Evolutionary conservation across 2,329 filamentous ascomycete species (phyloP).

Genomic region (Nothophoma quercina): DNA sequence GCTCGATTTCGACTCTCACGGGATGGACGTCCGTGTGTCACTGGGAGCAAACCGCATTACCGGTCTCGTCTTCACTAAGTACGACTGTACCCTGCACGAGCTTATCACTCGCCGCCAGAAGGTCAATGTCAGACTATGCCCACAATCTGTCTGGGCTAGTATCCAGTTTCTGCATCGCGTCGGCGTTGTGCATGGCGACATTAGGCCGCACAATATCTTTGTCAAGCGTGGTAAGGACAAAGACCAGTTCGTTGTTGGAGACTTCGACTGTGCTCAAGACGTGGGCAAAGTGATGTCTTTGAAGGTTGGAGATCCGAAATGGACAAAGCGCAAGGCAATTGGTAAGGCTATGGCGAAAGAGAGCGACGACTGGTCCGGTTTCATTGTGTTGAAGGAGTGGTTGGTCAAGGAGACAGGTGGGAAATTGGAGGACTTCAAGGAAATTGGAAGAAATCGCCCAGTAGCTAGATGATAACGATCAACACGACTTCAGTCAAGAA

Average conservation of each 20-base stretch:
- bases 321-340: neutral
- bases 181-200: neutral
- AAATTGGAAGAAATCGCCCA: too few species aligned
- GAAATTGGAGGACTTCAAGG: neutral
- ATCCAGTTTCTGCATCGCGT: neutral
- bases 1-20: neutral
- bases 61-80: slow-evolving; percentile 5
- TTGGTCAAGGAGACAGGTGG: neutral
- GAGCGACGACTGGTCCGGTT: slow-evolving; percentile 1
- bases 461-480: too few species aligned
- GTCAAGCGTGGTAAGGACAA: neutral
- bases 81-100: slow-evolving; percentile 11
- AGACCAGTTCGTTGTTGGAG: neutral
- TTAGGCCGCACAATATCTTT: neutral
- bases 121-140: slow-evolving; percentile 1
- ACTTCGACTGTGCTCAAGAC: neutral
- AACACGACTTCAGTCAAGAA: too few species aligned
- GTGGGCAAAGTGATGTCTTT: neutral
- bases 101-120: neutral
- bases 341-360: neutral
- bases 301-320: neutral
- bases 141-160: neutral
- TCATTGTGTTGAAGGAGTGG: neutral
- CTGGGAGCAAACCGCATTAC: neutral
- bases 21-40: neutral